Evolutionary conservation across 2,329 filamentous ascomycete genomes (phyloP).

Genomic region (Hypoxylon sp.): DNA sequence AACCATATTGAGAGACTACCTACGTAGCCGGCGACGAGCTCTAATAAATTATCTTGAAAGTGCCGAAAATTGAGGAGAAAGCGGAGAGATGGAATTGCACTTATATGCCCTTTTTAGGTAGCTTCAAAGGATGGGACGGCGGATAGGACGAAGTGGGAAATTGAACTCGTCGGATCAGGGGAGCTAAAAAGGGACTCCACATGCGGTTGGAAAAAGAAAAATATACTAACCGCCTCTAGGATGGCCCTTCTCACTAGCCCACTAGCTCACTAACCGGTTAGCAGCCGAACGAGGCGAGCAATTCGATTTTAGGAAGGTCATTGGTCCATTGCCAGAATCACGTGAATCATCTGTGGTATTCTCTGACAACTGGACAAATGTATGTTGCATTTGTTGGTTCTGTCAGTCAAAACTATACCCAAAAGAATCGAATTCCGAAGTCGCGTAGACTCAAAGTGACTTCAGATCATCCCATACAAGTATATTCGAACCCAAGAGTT

Average conservation of each 20-base stretch:
- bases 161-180: not conserved
- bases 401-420: not conserved
- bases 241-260: conserved; percentile 19
- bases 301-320: conserved; percentile 16
- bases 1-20: conserved; percentile 26
- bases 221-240: conserved; percentile 26
- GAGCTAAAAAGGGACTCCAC: conserved; percentile 12
- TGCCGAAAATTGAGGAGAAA: conserved; percentile 31
- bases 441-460: not conserved
- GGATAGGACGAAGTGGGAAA: conserved; percentile 6
- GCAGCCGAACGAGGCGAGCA: conserved; percentile 2
- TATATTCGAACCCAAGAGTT: not conserved
- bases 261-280: no score
- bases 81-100: conserved; percentile 29
- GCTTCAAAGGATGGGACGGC: conserved; percentile 6
- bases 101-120: conserved; percentile 14
- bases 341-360: conserved; percentile 15
- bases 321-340: conserved; percentile 20
- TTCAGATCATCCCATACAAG: not conserved
- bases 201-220: not conserved
- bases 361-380: not conserved
- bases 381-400: not conserved
- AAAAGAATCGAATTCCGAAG: no score
- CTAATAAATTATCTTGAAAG: conserved; percentile 3
- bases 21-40: conserved; percentile 1